Conservation (phyloP, 129 eudicot genomes). For the Chrysanthemum lavandulifolium region DNA sequence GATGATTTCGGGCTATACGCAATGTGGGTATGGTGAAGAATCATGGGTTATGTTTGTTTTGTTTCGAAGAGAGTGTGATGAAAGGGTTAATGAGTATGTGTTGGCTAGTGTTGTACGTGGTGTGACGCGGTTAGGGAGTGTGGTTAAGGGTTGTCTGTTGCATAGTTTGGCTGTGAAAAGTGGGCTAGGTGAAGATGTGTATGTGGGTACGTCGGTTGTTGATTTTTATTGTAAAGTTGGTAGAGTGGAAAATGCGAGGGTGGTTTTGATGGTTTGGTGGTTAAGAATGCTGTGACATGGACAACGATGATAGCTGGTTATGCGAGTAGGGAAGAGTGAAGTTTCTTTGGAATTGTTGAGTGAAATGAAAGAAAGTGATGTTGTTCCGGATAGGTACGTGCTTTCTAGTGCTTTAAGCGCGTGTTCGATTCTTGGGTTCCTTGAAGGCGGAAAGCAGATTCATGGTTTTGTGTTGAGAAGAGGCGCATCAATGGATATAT, state of each 20-base stretch:
- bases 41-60: slow-evolving; percentile 44
- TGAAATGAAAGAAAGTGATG: slow-evolving; percentile 42
- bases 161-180: slow-evolving; percentile 50
- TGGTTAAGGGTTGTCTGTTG: slow-evolving; percentile 35
- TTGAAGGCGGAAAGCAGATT: slow-evolving; percentile 64
- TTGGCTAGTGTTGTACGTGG: slow-evolving; percentile 56
- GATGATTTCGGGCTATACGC: slow-evolving; percentile 48
- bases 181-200: slow-evolving; percentile 51
- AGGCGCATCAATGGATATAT: slow-evolving; percentile 47
- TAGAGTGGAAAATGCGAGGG: slow-evolving; percentile 41
- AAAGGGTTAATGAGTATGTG: slow-evolving; percentile 56
- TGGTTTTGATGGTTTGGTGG: slow-evolving; percentile 41
- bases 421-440: slow-evolving; percentile 45
- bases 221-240: slow-evolving; percentile 55
- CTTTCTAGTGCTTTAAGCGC: slow-evolving; percentile 57
- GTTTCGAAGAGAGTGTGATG: slow-evolving; percentile 37
- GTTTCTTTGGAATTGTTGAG: no score
- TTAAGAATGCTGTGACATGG: slow-evolving; percentile 55
- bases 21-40: slow-evolving; percentile 44
- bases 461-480: slow-evolving; percentile 59
- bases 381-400: slow-evolving; percentile 58
- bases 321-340: no score
- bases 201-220: slow-evolving; percentile 62
- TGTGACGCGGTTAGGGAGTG: slow-evolving; percentile 37
- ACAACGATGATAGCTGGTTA: slow-evolving; percentile 22